Evolutionary conservation across 164 flowering plant genomes (phyloP), one percentile per base, ranked within the genome.

Genomic region (Tinospora cordifolia): DNA sequence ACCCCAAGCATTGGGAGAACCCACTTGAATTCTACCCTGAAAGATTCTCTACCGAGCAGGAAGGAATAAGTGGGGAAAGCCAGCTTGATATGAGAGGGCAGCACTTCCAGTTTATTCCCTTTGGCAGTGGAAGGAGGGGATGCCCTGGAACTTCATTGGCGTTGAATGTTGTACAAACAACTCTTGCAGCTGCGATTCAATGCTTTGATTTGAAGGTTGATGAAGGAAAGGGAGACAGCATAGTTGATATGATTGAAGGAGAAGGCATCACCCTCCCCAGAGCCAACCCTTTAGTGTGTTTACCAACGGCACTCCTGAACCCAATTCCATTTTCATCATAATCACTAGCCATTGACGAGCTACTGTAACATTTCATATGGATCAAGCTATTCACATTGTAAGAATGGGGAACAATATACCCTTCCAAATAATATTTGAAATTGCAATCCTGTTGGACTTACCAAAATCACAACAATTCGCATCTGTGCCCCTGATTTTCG

Each of bases 11-110:
- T 39, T 88, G 93, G 92, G 81, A 84, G 0, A 74, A 74, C 63
- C 87, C 93, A 1, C 75, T 75, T 9, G 79, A 82, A 70, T 90
- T 85, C 66, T 51, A 51, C 1, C 96, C 96, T 0, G 85, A 88
- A 69, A 81, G 96, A 79, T 87, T 88, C 76, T 2, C 82, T 8
- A 44, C 25, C 17, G 70, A 57, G n/a, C n/a, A n/a, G 17, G 65
- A 78, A 44, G 71, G 51, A 64, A 36, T 30, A 30, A 30, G 83
- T 67, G 66, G 71, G 17, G 41, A 36, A 6, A 63, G 24, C 3
- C 19, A 47, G 38, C 22, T 70, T 25, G 78, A 77, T 36, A 70
- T 79, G 63, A 69, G 79, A 36, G 90, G 88, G 3, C 81, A 81
- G 7, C 78, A 84, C 71, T 88, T 78, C 46, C 75, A 81, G 41